Base-by-base conservation (phyloP, 2,329 filamentous ascomycete species). In the Pseudocercospora macadamiae region DNA sequence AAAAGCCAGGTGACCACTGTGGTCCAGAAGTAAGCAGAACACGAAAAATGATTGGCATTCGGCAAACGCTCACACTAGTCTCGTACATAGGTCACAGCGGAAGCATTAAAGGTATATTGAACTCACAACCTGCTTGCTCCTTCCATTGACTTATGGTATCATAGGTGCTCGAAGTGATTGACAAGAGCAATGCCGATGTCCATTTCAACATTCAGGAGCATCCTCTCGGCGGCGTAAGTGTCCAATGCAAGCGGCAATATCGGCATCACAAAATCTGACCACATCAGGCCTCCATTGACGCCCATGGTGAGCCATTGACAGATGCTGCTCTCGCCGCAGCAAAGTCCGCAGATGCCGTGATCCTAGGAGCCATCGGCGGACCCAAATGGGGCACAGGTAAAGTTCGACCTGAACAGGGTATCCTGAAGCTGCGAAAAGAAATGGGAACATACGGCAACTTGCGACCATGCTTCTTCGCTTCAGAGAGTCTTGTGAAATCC, bases 391-490 rank as follows among this genome's bases (percentile, higher is more conserved):
- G 93, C 62, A 95, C 91, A 28, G 91, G 90, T 66, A 79, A 86
- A 58, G 89, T 97, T 64, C 90, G 93, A 44, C 93, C 93, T 1
- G 93, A 97, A 76, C 91, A 97, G 79, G 93, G 93, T 62, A 87
- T 97, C 70, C 88, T 97, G 62, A 85, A 82, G 67, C 89, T 97
- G 54, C 91, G 93, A 79, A 97, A 96, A 79, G 90, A 97, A 78
- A 90, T 97, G 83, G 84, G 85, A 72, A 91, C 93, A 57, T 97
- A 96, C 78, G 93, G 93, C 68, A 97, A 97, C 84, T 87, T 97
- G 59, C 89, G 93, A 4, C 93, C 93, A 8, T 97, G 93, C 83
- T 96, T 90, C 83, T 97, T 99, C 80, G 91, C 91, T 51, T 93
- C 92, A 1, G 90, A 93, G 54, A 84, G 86, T 25, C 88, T 97